phyloP scores from a whole-genome alignment of 257 asterid genomes.

The Salvia splendens region DNA sequence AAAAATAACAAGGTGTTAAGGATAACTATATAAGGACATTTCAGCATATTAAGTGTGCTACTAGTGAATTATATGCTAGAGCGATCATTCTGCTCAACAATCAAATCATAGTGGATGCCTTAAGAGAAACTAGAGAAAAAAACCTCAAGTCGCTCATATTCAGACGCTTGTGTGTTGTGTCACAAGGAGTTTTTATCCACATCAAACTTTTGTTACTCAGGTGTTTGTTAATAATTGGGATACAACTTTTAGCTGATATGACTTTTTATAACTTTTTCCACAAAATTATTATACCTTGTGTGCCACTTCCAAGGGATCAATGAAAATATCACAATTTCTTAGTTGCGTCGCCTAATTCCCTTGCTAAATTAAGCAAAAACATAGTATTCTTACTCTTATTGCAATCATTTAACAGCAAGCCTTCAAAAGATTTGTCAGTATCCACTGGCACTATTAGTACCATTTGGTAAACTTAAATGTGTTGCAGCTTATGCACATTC shows the following conservation, averaged over 20 bases:
- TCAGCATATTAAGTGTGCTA: too few species aligned
- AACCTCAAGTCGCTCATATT: constrained; percentile 19
- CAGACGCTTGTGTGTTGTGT: constrained; percentile 1
- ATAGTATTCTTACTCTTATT: neutral
- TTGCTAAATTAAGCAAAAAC: too few species aligned
- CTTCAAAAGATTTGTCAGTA: neutral
- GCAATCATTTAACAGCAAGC: constrained; percentile 6
- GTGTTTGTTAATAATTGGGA: constrained; percentile 22
- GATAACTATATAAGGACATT: neutral
- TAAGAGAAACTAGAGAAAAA: neutral
- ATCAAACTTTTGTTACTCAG: constrained; percentile 19
- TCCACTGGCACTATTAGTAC: neutral
- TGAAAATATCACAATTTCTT: neutral
- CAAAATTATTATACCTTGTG: constrained; percentile 25
- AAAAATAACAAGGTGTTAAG: neutral
- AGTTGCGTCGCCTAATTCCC: neutral
- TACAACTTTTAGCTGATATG: constrained; percentile 27
- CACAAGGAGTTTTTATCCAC: constrained; percentile 35
- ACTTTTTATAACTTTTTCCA: constrained; percentile 26
- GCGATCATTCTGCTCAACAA: too few species aligned
- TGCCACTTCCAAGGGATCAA: constrained; percentile 23
- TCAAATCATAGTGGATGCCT: constrained; percentile 5
- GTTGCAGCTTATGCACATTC: neutral
- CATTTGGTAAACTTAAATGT: constrained; percentile 4
- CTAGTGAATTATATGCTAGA: too few species aligned